Evolutionary conservation across 192 early-diverging fungal species (phyloP).

Genomic region (Coemansia sp.): DNA sequence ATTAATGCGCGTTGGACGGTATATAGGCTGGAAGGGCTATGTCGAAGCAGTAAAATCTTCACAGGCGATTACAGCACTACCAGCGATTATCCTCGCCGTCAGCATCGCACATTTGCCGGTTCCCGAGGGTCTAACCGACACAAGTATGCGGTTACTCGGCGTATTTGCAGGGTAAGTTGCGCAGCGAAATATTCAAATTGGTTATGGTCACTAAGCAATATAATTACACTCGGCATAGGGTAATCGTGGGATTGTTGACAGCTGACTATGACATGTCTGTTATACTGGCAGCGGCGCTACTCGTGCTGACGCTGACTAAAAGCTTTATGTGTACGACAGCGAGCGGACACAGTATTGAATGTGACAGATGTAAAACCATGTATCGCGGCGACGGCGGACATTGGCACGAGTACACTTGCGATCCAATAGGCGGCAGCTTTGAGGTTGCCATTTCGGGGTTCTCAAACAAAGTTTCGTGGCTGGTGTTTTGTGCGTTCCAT

Average conservation of each 20-base stretch:
- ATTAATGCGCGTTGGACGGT: not conserved
- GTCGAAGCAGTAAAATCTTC: constrained; percentile 21
- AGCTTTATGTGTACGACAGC: constrained; percentile 61
- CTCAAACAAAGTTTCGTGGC: constrained; percentile 64
- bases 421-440: constrained; percentile 60
- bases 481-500: constrained; percentile 75
- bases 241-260: constrained; percentile 58
- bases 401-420: constrained; percentile 58
- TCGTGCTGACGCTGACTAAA: constrained; percentile 58
- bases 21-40: constrained; percentile 47
- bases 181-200: not conserved
- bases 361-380: constrained; percentile 52
- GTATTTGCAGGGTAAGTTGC: constrained; percentile 37
- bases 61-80: constrained; percentile 32
- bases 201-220: constrained; percentile 12
- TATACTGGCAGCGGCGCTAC: constrained; percentile 57
- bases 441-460: constrained; percentile 63
- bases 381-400: constrained; percentile 30
- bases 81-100: constrained; percentile 29
- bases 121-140: constrained; percentile 28
- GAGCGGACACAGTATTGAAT: constrained; percentile 55
- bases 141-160: constrained; percentile 48
- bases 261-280: constrained; percentile 57
- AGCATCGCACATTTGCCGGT: constrained; percentile 32
- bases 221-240: constrained; percentile 4